A percentile compares a stretch with the other conserved stretches of the same genome.
Conservation (phyloP, 345 rosid genomes). For the Mercurialis annua region DNA sequence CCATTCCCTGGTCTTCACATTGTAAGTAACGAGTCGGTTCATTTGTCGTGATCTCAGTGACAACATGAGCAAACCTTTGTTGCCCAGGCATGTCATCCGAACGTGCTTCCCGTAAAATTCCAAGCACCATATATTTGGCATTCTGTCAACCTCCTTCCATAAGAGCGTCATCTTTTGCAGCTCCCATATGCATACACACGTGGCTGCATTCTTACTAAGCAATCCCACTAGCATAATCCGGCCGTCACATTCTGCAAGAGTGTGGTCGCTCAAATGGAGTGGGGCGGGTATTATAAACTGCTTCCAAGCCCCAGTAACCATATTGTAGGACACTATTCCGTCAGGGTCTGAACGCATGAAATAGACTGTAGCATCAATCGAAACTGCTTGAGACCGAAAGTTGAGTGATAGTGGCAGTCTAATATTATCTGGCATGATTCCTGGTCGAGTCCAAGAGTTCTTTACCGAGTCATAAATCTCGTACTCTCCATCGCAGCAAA, state of each 20-base stretch:
- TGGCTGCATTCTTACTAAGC: constrained; percentile 91
- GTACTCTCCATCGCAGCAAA: constrained; percentile 91
- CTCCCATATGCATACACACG: constrained; percentile 98
- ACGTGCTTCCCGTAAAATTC: constrained; percentile 99
- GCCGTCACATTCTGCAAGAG: constrained; percentile 84
- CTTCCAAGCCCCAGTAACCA: constrained; percentile 72
- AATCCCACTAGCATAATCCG: constrained; percentile 87
- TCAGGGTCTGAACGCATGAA: constrained; percentile 93
- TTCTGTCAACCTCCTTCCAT: constrained; percentile 99
- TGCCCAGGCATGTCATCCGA: constrained; percentile 98
- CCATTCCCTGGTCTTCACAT: constrained; percentile 75
- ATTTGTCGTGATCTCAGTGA: constrained; percentile 83
- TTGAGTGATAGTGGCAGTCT: constrained; percentile 76
- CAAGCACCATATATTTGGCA: constrained; percentile 99
- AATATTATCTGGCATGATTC: constrained; percentile 65
- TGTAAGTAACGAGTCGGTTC: constrained; percentile 83
- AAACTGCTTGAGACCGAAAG: constrained; percentile 89
- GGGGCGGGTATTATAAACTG: constrained; percentile 79
- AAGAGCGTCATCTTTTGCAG: constrained; percentile 98
- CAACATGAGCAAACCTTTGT: constrained; percentile 91
- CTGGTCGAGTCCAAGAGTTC: constrained; percentile 72
- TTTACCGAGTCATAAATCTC: constrained; percentile 77
- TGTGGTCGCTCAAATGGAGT: constrained; percentile 66
- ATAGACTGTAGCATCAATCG: constrained; percentile 53
- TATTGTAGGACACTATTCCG: constrained; percentile 78